Percentiles rank a stretch among this genome's conserved stretches.
Evolutionary conservation across 2,329 filamentous ascomycete genomes (phyloP).

Genomic region (Colletotrichum sp.): DNA sequence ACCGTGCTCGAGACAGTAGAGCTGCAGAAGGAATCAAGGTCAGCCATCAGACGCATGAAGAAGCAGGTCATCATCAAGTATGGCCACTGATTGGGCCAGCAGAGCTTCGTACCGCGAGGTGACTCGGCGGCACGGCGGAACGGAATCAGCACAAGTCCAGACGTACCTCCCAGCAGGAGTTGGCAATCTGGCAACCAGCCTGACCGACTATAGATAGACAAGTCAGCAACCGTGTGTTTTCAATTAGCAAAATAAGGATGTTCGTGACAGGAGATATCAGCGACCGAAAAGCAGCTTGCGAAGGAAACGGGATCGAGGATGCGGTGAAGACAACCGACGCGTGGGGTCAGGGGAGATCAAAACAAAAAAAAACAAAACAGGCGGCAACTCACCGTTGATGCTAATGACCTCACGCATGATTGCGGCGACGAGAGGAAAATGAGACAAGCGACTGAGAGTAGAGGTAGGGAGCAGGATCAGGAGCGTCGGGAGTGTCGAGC

Average conservation of each 20-base stretch:
- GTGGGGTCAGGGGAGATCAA: conserved; percentile 35
- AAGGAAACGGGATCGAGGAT: conserved; percentile 33
- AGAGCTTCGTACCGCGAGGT: neutral
- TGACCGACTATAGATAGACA: conserved; percentile 79
- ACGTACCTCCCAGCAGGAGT: conserved; percentile 99
- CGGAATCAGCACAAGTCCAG: conserved; percentile 24
- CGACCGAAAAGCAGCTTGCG: neutral
- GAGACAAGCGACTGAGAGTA: conserved; percentile 25
- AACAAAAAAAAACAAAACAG: conserved; percentile 21
- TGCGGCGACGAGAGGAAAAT: conserved; percentile 35
- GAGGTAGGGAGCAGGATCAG: conserved; percentile 9
- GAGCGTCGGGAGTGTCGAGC: neutral
- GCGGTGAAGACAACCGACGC: conserved; percentile 48
- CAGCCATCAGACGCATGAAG: neutral
- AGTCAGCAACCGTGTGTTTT: conserved; percentile 50
- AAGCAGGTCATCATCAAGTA: neutral
- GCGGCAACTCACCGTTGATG: conserved; percentile 83
- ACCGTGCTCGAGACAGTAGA: conserved; percentile 99
- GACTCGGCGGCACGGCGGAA: neutral
- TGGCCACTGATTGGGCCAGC: neutral
- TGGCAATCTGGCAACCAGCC: conserved; percentile 99
- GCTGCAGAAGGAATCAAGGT: conserved; percentile 57
- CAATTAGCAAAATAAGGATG: conserved; percentile 7
- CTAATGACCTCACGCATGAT: conserved; percentile 99
- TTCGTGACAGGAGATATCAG: conserved; percentile 23